Percentiles rank a stretch among this genome's conserved stretches.
Conservation (phyloP, 345 rosid genomes). For the Eutrema japonicum region DNA sequence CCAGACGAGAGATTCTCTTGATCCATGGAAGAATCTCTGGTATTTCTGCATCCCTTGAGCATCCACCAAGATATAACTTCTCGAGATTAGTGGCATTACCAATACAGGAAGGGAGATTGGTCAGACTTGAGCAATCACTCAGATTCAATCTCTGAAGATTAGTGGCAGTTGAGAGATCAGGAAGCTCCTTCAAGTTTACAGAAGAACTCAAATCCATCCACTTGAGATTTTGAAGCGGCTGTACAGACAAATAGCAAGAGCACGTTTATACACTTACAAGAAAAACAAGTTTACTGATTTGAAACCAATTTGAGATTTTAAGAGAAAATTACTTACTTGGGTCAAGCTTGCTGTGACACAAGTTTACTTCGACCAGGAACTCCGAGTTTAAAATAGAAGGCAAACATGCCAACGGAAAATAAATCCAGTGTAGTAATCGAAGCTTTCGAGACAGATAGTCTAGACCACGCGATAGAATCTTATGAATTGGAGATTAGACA, state of each 20-base stretch:
- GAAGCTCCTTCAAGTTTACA: not conserved
- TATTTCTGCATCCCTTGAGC: not conserved
- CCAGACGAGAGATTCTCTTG: not conserved
- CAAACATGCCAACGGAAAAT: not conserved
- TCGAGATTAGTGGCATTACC: not conserved
- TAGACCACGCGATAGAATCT: not conserved
- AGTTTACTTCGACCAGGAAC: not conserved
- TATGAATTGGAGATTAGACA: slow-evolving; percentile 13
- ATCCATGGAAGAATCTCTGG: not conserved
- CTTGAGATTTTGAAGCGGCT: slow-evolving; percentile 9
- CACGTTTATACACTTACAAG: not conserved
- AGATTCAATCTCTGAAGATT: not conserved
- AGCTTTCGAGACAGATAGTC: not conserved
- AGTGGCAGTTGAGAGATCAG: slow-evolving; percentile 23
- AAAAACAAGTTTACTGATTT: too few species aligned
- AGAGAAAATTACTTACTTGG: too few species aligned
- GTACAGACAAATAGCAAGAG: not conserved
- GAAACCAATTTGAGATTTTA: too few species aligned
- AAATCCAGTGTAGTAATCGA: not conserved
- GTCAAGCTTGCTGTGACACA: not conserved
- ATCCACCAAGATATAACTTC: not conserved
- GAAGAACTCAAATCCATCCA: not conserved
- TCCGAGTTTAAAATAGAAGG: not conserved
- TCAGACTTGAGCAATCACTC: not conserved
- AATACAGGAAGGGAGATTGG: not conserved